Conservation (phyloP, 129 eudicot species). For the Saussurea involucrata region DNA sequence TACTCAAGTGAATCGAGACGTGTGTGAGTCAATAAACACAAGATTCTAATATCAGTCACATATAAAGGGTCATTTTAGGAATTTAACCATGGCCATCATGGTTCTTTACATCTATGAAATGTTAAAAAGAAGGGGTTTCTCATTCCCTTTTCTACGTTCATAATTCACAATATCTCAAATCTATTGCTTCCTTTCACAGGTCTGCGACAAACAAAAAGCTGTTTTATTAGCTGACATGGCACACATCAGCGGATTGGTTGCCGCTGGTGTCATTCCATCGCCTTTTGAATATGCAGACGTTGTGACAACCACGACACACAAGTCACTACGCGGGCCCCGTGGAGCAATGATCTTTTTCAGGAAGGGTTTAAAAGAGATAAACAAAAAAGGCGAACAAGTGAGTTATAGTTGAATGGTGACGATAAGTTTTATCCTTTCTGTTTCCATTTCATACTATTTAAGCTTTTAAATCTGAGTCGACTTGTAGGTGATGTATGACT, state of each 20-base stretch:
- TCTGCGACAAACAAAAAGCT: conserved; percentile 92
- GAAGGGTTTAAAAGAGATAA: conserved; percentile 89
- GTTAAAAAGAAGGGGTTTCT: background rate
- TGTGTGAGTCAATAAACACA: background rate
- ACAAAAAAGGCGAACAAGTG: conserved; percentile 81
- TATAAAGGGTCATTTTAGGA: background rate
- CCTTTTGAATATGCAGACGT: conserved; percentile 93
- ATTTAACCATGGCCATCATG: background rate
- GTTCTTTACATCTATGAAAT: conserved; percentile 3
- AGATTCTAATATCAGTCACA: background rate
- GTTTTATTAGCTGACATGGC: conserved; percentile 93
- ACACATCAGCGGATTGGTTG: conserved; percentile 93
- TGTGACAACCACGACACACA: conserved; percentile 92
- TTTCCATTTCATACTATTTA: background rate
- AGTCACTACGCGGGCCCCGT: conserved; percentile 96
- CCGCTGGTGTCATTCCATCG: conserved; percentile 83
- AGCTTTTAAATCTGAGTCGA: background rate
- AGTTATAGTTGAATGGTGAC: conserved; percentile 12
- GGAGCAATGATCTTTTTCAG: conserved; percentile 99
- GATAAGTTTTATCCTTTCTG: background rate
- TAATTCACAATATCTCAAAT: background rate
- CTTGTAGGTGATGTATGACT: conserved; percentile 82
- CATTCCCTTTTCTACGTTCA: background rate
- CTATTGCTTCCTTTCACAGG: conserved; percentile 36
- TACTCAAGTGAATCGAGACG: background rate